Evolutionary conservation across 2,329 filamentous ascomycete species (phyloP), one percentile per base, ranked within the genome.

Genomic region (Alternaria metachromatica): DNA sequence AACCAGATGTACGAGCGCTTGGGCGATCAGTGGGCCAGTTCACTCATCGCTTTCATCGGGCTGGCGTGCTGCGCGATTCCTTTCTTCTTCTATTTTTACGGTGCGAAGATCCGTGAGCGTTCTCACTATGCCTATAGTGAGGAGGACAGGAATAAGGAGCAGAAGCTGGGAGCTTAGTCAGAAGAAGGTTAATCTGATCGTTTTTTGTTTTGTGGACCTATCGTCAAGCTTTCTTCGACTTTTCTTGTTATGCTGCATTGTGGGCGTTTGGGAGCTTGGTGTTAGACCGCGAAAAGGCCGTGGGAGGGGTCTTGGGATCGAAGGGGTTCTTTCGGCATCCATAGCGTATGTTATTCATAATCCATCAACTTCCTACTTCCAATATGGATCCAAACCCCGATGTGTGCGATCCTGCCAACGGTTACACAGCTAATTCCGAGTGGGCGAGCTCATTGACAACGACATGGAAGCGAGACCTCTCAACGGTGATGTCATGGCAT

Each of bases 11-110:
- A 80, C 62, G 65, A 72, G 43, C 85, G 89, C 3, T 84, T 95
- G 13, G 89, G 89, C 9, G 85, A 93, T 78, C 88, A 93, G 76
- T 95, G 92, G 92, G 92, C 92, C 0, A 89, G 88, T 54, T 86
- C 86, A 0, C 84, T 96, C 10, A 81, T 96, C 9, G 92, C 87
- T 0, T 94, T 94, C 71, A 84, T 96, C 69, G 88, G 86, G 15
- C 82, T 96, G 6, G 90, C 87, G 0, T 96, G 93, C 82, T 96
- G 93, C 77, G 87, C 84, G 0, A 96, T 96, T 69, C 93, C 93
- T 0, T 97, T 90, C 77, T 79, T 92, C 25, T 97, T 97, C 81
- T 97, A 91, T 84, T 88, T 84, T 73, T 93, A 88, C 71, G 93
- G 93, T 4, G 92, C 89, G 15, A 78, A 78, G 6, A 96, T 97